Percentiles rank a stretch among this genome's conserved stretches.
These are phyloP conservation scores for Moringa oleifera DNA, from an alignment of 345 rosid genomes.

Conservation along the genomic window DNA sequence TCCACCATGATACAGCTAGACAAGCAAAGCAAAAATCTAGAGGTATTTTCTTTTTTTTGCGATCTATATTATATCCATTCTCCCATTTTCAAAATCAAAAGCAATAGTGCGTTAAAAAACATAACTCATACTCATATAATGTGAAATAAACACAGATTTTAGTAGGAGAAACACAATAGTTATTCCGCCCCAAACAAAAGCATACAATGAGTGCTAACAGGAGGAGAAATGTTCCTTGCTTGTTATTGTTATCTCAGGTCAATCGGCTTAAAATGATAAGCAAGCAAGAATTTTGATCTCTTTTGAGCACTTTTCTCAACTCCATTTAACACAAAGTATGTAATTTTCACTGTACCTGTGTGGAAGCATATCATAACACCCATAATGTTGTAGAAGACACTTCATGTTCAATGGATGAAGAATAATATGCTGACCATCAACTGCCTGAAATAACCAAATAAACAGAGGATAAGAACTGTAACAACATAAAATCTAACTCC, in stretches of 20 bases:
- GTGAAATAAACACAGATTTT: neutral
- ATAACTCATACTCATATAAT: neutral
- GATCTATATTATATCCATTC: no score
- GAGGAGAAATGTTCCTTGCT: no score
- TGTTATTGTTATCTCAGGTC: neutral
- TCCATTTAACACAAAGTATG: neutral
- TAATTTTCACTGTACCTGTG: conserved; percentile 19
- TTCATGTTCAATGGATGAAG: conserved; percentile 83
- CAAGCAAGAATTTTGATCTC: neutral
- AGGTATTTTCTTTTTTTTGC: no score
- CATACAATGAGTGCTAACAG: no score
- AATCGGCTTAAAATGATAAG: neutral
- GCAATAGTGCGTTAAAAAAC: neutral
- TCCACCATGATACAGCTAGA: no score
- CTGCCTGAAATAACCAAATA: conserved; percentile 50
- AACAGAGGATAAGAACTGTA: conserved; percentile 12
- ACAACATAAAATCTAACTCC: conserved; percentile 5
- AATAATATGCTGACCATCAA: conserved; percentile 89
- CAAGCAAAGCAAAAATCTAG: neutral
- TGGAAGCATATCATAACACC: conserved; percentile 73
- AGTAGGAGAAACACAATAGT: no score
- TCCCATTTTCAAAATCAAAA: neutral
- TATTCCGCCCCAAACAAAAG: no score
- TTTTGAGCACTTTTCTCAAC: neutral
- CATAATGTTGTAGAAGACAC: conserved; percentile 83